Evolutionary conservation across 2,329 filamentous ascomycete genomes (phyloP), one percentile per base, ranked within the genome.

Genomic region (Cordyceps farinosa): DNA sequence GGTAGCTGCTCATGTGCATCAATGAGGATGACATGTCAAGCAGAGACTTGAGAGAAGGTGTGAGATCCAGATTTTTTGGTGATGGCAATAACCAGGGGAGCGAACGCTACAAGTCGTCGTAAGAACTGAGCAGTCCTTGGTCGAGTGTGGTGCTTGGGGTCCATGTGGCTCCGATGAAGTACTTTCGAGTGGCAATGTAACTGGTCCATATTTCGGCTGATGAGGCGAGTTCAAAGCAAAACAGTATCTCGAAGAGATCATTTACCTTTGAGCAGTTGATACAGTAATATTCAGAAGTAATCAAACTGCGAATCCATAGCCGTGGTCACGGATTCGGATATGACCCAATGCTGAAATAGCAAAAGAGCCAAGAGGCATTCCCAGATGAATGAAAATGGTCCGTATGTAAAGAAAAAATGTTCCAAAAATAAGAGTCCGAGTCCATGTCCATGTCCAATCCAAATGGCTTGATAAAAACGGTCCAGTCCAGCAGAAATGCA

Each of bases 281-380:
- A 61, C 58, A 61, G 48, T 61, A 61, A 53, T 61, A 53, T 61
- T 61, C 58, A 61, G n/a, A 53, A 61, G 58, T 53, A 61, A 13
- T 61, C 58, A 61, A 29, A 61, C 58, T 61, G 58, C 58, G 34
- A 45, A 47, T 36, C 48, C 36, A 27, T 52, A 45, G 34, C 58
- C 58, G 58, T 61, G 38, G 47, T 44, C 7, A 61, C 36, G 48
- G 47, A 22, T 15, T 53, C 29, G n/a, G 15, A 5, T 29, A 9
- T 55, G 36, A 42, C 36, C 13, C 30, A 11, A 38, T 48, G 44
- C 55, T 48, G 15, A 22, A 55, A n/a, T 13, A 38, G 55, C 42
- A 29, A 27, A 48, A 32, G 40, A 45, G 42, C 44, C 53, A 38
- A 10, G 13, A 36, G 44, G 32, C 17, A 32, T 15, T 8, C 38